Evolutionary conservation across 1,284 basidiomycete species (phyloP).

Genomic region (Neotropicomus parvogracilis): DNA sequence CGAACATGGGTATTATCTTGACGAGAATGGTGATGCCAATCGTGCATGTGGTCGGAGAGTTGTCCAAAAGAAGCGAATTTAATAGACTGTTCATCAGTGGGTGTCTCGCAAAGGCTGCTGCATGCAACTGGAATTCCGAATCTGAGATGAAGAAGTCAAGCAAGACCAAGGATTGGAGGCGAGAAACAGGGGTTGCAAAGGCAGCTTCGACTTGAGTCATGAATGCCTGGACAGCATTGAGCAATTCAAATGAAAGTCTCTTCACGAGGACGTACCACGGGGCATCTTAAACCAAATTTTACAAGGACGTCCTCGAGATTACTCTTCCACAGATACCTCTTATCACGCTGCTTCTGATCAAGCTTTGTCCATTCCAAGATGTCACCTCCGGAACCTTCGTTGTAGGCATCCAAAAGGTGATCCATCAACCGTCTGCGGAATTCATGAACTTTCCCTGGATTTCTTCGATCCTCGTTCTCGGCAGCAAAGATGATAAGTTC

Average conservation of each 20-base stretch:
- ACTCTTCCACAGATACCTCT: constrained; percentile 62
- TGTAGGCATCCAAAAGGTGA: constrained; percentile 67
- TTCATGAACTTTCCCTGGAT: constrained; percentile 51
- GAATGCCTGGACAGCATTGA: constrained; percentile 48
- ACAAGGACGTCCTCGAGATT: constrained; percentile 74
- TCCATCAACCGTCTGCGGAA: constrained; percentile 69
- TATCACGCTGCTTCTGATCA: constrained; percentile 56
- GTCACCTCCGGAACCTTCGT: constrained; percentile 68
- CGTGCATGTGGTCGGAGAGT: constrained; percentile 64
- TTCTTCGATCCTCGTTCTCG: constrained; percentile 43
- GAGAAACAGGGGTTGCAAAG: constrained; percentile 54
- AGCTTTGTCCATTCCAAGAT: constrained; percentile 68
- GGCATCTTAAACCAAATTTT: constrained; percentile 55
- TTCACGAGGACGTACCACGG: constrained; percentile 48
- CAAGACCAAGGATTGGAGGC: constrained; percentile 66
- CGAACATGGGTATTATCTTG: constrained; percentile 71
- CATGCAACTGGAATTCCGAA: constrained; percentile 45
- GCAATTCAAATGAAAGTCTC: constrained; percentile 15
- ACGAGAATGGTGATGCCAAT: constrained; percentile 59
- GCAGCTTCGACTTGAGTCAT: constrained; percentile 59
- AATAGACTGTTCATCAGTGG: constrained; percentile 59
- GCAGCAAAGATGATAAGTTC: constrained; percentile 64
- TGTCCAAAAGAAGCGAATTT: constrained; percentile 64
- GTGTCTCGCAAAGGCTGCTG: constrained; percentile 55
- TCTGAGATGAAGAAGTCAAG: constrained; percentile 60